Conservation (phyloP, 164 flowering plant species). For the Vitis labrusca region DNA sequence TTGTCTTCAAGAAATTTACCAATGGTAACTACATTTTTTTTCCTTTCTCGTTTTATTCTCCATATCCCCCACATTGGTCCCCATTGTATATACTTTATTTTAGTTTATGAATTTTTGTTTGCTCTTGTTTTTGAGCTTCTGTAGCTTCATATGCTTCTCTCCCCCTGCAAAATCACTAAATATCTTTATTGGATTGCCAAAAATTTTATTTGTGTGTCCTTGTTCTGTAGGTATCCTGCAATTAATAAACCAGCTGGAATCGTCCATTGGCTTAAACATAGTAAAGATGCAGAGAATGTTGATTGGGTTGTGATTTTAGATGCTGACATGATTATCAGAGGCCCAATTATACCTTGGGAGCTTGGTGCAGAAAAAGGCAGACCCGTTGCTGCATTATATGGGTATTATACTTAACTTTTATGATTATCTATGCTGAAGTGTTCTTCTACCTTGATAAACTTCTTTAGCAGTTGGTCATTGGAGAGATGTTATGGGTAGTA, state of each 20-base stretch:
- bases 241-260: constrained; percentile 96
- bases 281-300: constrained; percentile 87
- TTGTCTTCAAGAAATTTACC: too few species aligned
- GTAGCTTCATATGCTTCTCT: too few species aligned
- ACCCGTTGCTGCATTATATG: constrained; percentile 90
- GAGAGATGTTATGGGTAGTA: background rate
- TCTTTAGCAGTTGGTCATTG: background rate
- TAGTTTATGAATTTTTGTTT: too few species aligned
- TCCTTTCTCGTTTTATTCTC: too few species aligned
- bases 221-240: constrained; percentile 83
- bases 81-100: too few species aligned
- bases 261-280: constrained; percentile 90
- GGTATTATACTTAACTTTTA: constrained; percentile 35
- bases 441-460: background rate
- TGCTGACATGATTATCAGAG: constrained; percentile 93
- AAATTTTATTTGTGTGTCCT: background rate
- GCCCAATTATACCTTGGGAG: constrained; percentile 95
- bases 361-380: constrained; percentile 92
- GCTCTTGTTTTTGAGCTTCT: too few species aligned
- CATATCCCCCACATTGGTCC: too few species aligned
- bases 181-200: too few species aligned
- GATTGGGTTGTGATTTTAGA: constrained; percentile 98
- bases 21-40: too few species aligned
- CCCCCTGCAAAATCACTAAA: too few species aligned
- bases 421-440: background rate